Evolutionary conservation across 2,329 filamentous ascomycete species (phyloP).

Genomic region (Clonostachys sp.): DNA sequence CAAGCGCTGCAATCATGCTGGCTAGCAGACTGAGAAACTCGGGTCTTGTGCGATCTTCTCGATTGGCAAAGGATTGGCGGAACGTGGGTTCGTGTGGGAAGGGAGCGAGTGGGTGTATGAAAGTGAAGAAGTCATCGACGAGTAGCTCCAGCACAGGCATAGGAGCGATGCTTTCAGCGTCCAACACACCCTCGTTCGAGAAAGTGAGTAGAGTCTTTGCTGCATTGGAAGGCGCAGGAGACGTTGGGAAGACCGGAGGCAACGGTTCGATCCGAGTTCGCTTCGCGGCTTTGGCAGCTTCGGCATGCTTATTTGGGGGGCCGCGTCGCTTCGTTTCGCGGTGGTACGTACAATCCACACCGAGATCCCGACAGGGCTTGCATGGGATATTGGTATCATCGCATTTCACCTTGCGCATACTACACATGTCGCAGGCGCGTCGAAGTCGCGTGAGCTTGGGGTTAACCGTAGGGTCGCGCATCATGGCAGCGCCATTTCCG

Average conservation of each 20-base stretch:
- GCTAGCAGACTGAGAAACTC: conserved; percentile 67
- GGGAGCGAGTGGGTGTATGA: conserved; percentile 71
- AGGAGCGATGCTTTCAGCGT: conserved; percentile 68
- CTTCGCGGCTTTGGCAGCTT: conserved; percentile 50
- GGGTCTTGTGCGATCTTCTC: conserved; percentile 62
- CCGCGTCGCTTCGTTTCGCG: conserved; percentile 54
- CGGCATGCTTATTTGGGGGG: conserved; percentile 54
- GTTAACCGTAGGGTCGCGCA: conserved; percentile 35
- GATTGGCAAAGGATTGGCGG: conserved; percentile 59
- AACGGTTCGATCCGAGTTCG: conserved; percentile 30
- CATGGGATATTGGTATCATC: conserved; percentile 53
- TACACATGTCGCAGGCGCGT: conserved; percentile 58
- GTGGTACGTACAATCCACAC: conserved; percentile 53
- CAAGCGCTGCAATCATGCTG: conserved; percentile 70
- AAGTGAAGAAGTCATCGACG: conserved; percentile 79
- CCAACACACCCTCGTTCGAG: conserved; percentile 27
- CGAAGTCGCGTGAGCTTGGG: conserved; percentile 51
- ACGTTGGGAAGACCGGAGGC: conserved; percentile 3
- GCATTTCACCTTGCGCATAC: conserved; percentile 58
- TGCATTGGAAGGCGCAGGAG: conserved; percentile 35
- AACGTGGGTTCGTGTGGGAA: conserved; percentile 80
- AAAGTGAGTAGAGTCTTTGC: conserved; percentile 45
- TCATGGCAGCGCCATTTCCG: conserved; percentile 9
- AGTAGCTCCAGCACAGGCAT: conserved; percentile 63
- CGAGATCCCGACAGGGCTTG: conserved; percentile 49